phyloP scores from a whole-genome alignment of 352 stramenopile genomes.

The Labyrinthula sp. region DNA sequence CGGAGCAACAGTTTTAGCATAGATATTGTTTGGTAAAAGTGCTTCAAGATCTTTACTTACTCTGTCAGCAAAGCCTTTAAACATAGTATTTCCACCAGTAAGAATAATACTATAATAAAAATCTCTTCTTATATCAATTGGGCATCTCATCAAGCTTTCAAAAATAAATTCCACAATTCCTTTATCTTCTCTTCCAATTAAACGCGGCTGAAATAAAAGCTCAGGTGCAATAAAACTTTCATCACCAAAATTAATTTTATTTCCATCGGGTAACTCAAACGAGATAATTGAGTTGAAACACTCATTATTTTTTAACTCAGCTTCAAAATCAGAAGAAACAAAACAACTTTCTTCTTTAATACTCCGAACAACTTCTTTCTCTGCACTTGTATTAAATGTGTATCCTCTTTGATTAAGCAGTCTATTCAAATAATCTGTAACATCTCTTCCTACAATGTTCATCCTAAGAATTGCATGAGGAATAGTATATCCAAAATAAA shows the following conservation, averaged over 20 bases:
- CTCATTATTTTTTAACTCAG: conserved; percentile 46
- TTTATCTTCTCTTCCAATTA: conserved; percentile 43
- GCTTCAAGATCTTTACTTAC: too few species aligned
- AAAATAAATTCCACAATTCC: conserved; percentile 60
- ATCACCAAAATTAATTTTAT: conserved; percentile 48
- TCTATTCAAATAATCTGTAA: conserved; percentile 55
- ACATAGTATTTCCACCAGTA: conserved; percentile 63
- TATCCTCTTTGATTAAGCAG: conserved; percentile 44
- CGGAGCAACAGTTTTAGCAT: too few species aligned
- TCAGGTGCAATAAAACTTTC: conserved; percentile 64
- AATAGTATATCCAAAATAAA: conserved; percentile 86
- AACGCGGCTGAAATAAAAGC: conserved; percentile 49
- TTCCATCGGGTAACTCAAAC: conserved; percentile 55
- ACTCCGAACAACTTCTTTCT: conserved; percentile 53
- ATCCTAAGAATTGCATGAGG: conserved; percentile 73
- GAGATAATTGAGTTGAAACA: conserved; percentile 41
- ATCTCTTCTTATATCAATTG: conserved; percentile 56
- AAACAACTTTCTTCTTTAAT: conserved; percentile 91
- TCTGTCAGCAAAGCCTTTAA: conserved; percentile 81
- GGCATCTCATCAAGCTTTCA: conserved; percentile 64
- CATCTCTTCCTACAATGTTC: conserved; percentile 69
- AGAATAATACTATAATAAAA: conserved; percentile 66
- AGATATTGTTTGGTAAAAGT: too few species aligned
- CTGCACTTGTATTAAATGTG: conserved; percentile 50
- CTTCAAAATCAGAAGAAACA: conserved; percentile 57